Evolutionary conservation across 352 stramenopile genomes (phyloP), one percentile per base, ranked within the genome.

Genomic region (Stramenopiles sp.): DNA sequence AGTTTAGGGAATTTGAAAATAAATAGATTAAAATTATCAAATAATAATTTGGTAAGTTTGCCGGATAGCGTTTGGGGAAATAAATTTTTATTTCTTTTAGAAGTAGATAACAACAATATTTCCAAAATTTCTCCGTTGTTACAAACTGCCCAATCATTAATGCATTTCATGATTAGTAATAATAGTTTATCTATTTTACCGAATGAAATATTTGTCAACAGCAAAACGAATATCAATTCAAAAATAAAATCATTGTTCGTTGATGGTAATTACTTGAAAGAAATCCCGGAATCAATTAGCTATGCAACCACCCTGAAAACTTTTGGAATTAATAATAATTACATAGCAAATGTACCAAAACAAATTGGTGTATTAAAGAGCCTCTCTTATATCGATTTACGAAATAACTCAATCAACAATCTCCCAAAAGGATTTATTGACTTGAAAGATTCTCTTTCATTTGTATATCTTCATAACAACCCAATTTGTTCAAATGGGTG

Each of bases 41-140:
- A 78, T 14, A 78, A 78, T 78, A 14, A 78, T 14, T 33, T 78
- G 30, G 8, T 14, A 31, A 14, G 4, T 14, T 33, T 78, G 30
- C 71, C 71, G 30, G 31, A 33, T 78, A 14, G 1, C 4, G 30
- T 78, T 14, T 31, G 71, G 71, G 71, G 22, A 33, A 33, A 78
- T 33, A 14, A 78, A 78, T 8, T 14, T 8, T 14, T 78, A 4
- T 8, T 14, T 31, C 14, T 33, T 4, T 78, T 78, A 33, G 71
- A 78, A 14, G 4, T 78, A 14, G 71, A 78, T 33, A 78, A 78
- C 14, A 78, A 78, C 71, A 78, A 78, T 78, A 78, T 78, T 33
- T 78, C 71, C 14, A 33, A 14, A 14, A 78, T 78, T 78, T 14
- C 71, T 8, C 4, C 71, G 22, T 78, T 8, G 22, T 4, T 78